Evolutionary conservation across 192 early-diverging fungal species (phyloP).

Genomic region (Coemansia sp.): DNA sequence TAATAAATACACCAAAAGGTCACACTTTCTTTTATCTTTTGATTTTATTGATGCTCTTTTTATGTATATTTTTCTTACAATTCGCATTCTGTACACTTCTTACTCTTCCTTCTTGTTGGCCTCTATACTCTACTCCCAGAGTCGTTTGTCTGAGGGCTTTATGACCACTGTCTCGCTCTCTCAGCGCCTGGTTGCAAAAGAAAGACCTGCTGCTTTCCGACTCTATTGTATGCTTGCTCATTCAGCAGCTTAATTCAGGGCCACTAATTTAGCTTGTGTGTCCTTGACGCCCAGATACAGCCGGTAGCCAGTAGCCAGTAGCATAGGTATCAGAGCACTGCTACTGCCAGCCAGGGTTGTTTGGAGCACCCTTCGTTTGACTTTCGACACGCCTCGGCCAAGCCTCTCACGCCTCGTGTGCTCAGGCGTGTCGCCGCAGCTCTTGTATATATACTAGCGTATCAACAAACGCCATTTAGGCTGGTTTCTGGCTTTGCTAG

Average conservation of each 20-base stretch:
- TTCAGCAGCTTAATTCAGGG: slow-evolving; percentile 6
- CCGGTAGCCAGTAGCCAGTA: not conserved
- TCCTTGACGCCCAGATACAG: not conserved
- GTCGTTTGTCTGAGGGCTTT: not conserved
- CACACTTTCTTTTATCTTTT: too few relatives aligned
- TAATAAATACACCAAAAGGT: too few relatives aligned
- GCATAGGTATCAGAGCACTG: not conserved
- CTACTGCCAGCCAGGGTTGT: not conserved
- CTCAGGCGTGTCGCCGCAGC: not conserved
- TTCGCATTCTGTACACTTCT: too few relatives aligned
- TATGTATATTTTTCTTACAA: too few relatives aligned
- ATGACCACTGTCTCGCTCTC: not conserved
- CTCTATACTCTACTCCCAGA: not conserved
- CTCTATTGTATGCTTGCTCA: not conserved
- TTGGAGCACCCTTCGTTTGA: not conserved
- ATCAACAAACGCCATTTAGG: not conserved
- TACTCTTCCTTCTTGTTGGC: too few relatives aligned
- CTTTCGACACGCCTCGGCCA: not conserved
- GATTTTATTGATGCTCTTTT: too few relatives aligned
- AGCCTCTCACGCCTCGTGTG: slow-evolving; percentile 9
- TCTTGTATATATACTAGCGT: slow-evolving; percentile 1
- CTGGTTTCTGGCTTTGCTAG: too few relatives aligned
- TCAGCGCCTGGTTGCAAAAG: not conserved
- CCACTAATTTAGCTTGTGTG: not conserved
- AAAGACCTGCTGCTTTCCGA: not conserved